Base-by-base conservation (phyloP, 257 asterid species). In the Penstemon davidsonii region DNA sequence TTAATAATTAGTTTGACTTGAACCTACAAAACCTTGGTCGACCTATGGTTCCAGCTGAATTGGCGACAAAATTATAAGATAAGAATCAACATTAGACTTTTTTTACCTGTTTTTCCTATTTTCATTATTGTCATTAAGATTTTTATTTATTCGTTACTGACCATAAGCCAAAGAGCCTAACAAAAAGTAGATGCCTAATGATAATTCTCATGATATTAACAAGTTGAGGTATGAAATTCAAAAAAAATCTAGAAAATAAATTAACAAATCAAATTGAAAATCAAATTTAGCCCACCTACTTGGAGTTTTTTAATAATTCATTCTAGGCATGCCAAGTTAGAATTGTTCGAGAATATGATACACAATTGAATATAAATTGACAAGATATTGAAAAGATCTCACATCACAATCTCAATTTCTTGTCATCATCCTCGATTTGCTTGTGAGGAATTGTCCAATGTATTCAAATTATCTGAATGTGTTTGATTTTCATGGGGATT, bases 301-400 rank as follows among this genome's bases (percentile, higher is more conserved):
- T 59, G 33, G 37, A 54, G 25, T 6, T 15, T 6, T 19, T 7
- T 5, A 13, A 50, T 51, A 38, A 15, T 8, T 25, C 33, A 25
- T 25, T 25, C 33, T 25, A 25, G 33, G 33, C 33, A 25, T 25
- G 2, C 33, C 33, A 25, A 25, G 33, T 54, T 64, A 25, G 44
- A 37, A 3, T 4, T 18, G 55, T 42, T 15, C 66, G 58, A 46
- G 59, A 49, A 58, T 47, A 10, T 5, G n/a, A n/a, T n/a, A n/a
- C n/a, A n/a, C n/a, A n/a, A n/a, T n/a, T n/a, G n/a, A n/a, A n/a
- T n/a, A n/a, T n/a, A n/a, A n/a, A 47, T 58, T 25, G n/a, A 53
- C 7, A 70, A 52, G 56, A 51, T 60, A 45, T 50, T 41, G 9
- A 18, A 18, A 62, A 12, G 46, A 59, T 69, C 47, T 38, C 60